Conservation (phyloP, 805 yeast species). For the Lachancea fermentati region DNA sequence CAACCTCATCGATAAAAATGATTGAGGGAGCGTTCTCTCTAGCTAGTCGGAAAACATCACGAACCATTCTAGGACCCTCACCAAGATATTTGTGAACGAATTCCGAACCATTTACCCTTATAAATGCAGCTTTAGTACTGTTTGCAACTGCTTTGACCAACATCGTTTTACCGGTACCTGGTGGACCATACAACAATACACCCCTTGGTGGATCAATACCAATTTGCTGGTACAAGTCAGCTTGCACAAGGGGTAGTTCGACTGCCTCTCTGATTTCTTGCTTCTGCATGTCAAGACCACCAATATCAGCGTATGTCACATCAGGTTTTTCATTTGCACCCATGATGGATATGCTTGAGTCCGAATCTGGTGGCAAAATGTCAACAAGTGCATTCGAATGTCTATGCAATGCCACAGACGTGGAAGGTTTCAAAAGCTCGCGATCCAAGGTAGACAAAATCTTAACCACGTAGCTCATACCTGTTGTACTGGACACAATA, state of each 20-base stretch:
- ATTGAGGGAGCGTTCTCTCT: conserved; percentile 96
- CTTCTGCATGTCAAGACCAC: conserved; percentile 98
- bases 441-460: conserved; percentile 92
- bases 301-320: conserved; percentile 94
- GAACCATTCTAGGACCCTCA: conserved; percentile 99
- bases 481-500: conserved; percentile 95
- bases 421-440: conserved; percentile 88
- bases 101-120: conserved; percentile 96
- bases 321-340: conserved; percentile 92
- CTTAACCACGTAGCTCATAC: conserved; percentile 94
- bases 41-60: conserved; percentile 96
- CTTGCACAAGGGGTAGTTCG: conserved; percentile 92
- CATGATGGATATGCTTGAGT: conserved; percentile 89
- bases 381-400: conserved; percentile 97
- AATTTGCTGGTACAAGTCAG: conserved; percentile 91
- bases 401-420: conserved; percentile 95
- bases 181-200: conserved; percentile 96
- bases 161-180: conserved; percentile 99
- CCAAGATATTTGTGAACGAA: conserved; percentile 97
- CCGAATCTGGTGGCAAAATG: conserved; percentile 98
- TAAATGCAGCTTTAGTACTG: conserved; percentile 90
- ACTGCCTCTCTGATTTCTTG: conserved; percentile 99
- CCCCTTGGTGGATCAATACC: conserved; percentile 99
- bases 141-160: conserved; percentile 98
- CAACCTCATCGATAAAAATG: conserved; percentile 96